A percentile compares a stretch with the other conserved stretches of the same genome.
Evolutionary conservation across 1,284 basidiomycete species (phyloP).

Genomic region (Inonotus hispidus): DNA sequence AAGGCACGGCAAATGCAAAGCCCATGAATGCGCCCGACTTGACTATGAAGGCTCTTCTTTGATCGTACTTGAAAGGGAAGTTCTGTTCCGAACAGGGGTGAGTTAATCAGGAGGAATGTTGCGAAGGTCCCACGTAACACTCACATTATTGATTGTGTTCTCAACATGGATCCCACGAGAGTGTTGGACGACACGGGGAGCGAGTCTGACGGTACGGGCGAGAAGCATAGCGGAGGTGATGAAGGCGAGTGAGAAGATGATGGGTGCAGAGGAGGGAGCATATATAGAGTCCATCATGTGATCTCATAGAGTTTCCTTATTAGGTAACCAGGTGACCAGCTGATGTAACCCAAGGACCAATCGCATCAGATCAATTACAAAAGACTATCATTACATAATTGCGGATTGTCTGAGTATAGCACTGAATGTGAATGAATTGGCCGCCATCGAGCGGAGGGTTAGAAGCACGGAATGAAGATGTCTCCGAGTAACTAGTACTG

Average conservation of each 20-base stretch:
- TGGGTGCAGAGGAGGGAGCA: background rate
- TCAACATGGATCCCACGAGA: slow-evolving; percentile 11
- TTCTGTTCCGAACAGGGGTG: slow-evolving; percentile 10
- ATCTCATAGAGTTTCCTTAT: background rate
- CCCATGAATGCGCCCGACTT: slow-evolving; percentile 11
- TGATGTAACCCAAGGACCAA: background rate
- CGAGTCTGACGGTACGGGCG: background rate
- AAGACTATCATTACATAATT: too few species aligned
- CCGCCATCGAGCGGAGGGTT: background rate
- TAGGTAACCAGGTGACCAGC: background rate
- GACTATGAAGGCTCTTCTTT: slow-evolving; percentile 3
- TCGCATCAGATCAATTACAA: too few species aligned
- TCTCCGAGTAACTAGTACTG: background rate
- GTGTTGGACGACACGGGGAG: background rate
- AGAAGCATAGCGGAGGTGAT: background rate
- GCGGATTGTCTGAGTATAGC: too few species aligned
- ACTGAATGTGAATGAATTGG: too few species aligned
- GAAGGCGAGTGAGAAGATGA: background rate
- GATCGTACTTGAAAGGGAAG: slow-evolving; percentile 16
- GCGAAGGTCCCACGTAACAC: background rate
- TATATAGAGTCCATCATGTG: background rate
- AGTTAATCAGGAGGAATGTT: background rate
- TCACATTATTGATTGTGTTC: slow-evolving; percentile 14
- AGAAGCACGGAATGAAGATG: background rate
- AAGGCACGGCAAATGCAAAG: slow-evolving; percentile 6